Base-by-base conservation (phyloP, 257 asterid species). In the Petunia secreta region DNA sequence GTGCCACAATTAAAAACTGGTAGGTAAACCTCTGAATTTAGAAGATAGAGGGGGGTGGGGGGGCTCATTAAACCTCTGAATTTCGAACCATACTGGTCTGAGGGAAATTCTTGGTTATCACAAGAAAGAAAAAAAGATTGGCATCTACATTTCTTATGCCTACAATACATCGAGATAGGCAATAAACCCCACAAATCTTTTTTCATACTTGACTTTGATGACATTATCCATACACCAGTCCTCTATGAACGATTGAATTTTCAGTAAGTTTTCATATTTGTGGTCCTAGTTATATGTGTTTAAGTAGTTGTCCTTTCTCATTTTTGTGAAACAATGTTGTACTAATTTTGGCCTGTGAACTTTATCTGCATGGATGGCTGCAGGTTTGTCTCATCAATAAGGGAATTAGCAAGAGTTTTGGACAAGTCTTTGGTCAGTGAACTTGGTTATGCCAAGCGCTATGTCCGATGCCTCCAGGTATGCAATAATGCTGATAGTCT, bases 401-500 rank as follows among this genome's bases (percentile, higher is more conserved):
- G 54, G 37, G 81, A 80, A 41, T 13, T 83, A 75, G 83, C 79
- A 41, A 84, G 82, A 58, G 78, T 81, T 71, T 16, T 71, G 60
- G 77, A 71, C 59, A 60, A 46, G 40, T 76, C 86, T 2, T 54
- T 76, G 44, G 54, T 71, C 8, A 65, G 78, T 76, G 84, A 80
- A 8, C 55, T 80, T 54, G 88, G 88, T 77, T 55, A 83, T 54
- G 34, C 63, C 57, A 85, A 80, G 66, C 80, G 79, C 75, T 77
- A 80, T 57, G 71, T 77, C 8, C 88, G 81, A n/a, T 48, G 79
- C 73, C 84, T 83, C 38, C 86, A 85, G 88, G 88, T 85, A 80
- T 4, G 5, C 36, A 1, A 50, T 63, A 34, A 16, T 59, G 5
- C 11, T 25, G 25, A 25, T 25, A 10, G 44, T 77, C 67, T 48